Evolutionary conservation across 441 rosid genomes (phyloP).

Genomic region (Gossypium davidsonii): DNA sequence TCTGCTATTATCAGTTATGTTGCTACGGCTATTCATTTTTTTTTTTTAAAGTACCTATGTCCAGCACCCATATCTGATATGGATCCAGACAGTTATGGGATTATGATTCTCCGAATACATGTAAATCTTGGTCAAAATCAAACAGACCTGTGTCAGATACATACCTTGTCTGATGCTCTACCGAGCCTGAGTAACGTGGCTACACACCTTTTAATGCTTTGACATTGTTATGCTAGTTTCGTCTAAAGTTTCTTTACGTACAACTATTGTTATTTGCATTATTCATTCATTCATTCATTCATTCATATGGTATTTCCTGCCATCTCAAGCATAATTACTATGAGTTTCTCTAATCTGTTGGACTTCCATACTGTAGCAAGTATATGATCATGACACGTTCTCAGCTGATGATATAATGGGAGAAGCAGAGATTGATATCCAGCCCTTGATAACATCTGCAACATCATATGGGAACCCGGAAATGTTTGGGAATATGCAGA

Average conservation of each 20-base stretch:
- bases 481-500: conserved; percentile 83
- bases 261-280: neutral
- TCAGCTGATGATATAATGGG: conserved; percentile 97
- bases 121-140: neutral
- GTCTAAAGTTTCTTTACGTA: neutral
- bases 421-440: conserved; percentile 87
- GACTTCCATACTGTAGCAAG: conserved; percentile 41
- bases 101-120: neutral
- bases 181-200: neutral
- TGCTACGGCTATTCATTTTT: neutral
- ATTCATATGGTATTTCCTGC: neutral
- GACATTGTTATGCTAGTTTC: neutral
- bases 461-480: conserved; percentile 74
- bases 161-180: neutral
- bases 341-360: neutral
- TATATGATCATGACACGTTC: conserved; percentile 74
- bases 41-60: neutral
- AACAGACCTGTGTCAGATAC: neutral
- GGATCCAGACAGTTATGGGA: neutral
- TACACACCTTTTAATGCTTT: neutral
- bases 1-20: neutral
- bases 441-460: conserved; percentile 76
- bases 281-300: neutral
- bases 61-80: neutral
- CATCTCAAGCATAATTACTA: neutral